phyloP scores from a whole-genome alignment of 805 yeast species.

The Peterozyma toletana region DNA sequence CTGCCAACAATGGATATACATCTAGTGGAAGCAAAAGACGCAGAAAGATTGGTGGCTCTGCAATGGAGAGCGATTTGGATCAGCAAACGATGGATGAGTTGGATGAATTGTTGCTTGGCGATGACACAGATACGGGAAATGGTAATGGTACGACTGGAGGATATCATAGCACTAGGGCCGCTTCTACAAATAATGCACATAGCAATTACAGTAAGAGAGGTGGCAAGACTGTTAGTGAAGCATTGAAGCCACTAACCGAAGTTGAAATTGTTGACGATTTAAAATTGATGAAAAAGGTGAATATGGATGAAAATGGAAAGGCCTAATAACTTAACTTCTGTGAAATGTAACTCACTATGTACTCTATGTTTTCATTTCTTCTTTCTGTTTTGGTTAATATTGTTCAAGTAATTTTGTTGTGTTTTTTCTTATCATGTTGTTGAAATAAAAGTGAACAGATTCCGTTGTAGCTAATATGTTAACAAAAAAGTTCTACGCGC shows the following conservation, averaged over 20 bases:
- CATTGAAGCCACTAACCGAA: constrained; percentile 4
- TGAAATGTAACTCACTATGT: no score
- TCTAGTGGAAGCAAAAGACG: not conserved
- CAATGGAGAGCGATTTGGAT: constrained; percentile 7
- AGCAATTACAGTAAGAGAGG: not conserved
- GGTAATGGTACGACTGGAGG: not conserved
- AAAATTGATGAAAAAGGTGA: constrained; percentile 3
- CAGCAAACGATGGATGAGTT: constrained; percentile 8
- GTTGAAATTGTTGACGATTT: constrained; percentile 4
- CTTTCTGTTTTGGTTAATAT: no score
- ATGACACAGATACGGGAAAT: not conserved
- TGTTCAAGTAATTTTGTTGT: no score
- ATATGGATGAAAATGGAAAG: not conserved
- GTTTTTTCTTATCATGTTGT: no score
- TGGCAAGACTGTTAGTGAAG: constrained; percentile 6
- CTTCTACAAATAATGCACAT: not conserved
- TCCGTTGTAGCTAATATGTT: no score
- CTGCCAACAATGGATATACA: not conserved
- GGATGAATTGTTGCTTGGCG: constrained; percentile 7
- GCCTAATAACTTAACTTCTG: no score
- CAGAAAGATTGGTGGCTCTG: not conserved
- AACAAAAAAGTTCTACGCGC: no score
- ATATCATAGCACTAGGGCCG: constrained; percentile 6
- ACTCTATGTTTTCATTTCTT: no score
- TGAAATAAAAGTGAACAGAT: no score